Percentiles rank a stretch among this genome's conserved stretches.
phyloP scores from a whole-genome alignment of 139 green algal species.

The Gonium pectorale region DNA sequence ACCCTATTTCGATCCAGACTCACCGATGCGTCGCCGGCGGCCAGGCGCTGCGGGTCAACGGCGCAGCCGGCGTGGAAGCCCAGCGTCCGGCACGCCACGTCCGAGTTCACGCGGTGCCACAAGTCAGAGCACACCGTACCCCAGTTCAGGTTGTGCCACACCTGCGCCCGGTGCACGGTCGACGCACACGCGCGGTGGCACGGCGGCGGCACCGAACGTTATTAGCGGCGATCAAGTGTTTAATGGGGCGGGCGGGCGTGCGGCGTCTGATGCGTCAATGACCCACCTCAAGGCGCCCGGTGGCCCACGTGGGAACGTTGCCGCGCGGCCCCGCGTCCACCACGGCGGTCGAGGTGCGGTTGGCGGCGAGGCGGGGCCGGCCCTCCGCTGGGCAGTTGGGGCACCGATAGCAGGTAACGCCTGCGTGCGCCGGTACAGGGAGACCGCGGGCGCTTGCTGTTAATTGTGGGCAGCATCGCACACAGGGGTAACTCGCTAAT shows the following conservation, averaged over 20 bases:
- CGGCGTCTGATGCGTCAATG: neutral
- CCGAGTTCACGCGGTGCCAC: conserved; percentile 36
- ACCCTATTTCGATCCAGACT: too few species aligned
- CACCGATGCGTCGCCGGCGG: neutral
- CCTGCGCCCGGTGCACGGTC: neutral
- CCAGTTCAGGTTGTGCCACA: conserved; percentile 52
- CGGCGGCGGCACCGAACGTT: too few species aligned
- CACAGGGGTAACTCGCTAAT: too few species aligned
- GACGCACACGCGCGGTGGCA: neutral
- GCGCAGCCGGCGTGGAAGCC: conserved; percentile 17
- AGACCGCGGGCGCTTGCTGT: too few species aligned
- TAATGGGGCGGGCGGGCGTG: neutral
- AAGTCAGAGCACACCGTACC: conserved; percentile 40
- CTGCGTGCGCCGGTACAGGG: too few species aligned
- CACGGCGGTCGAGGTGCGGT: neutral
- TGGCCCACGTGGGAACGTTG: neutral
- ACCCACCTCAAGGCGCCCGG: neutral
- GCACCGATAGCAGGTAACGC: conserved; percentile 42
- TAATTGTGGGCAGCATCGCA: too few species aligned
- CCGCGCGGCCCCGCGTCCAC: too few species aligned
- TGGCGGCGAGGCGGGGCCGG: conserved; percentile 14
- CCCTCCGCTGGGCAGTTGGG: neutral
- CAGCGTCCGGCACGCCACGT: conserved; percentile 21
- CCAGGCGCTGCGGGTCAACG: neutral
- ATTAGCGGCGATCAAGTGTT: too few species aligned